These are phyloP conservation scores for Schwanniomyces vanrijiae DNA, from an alignment of 805 yeast species.

Conservation along the genomic window DNA sequence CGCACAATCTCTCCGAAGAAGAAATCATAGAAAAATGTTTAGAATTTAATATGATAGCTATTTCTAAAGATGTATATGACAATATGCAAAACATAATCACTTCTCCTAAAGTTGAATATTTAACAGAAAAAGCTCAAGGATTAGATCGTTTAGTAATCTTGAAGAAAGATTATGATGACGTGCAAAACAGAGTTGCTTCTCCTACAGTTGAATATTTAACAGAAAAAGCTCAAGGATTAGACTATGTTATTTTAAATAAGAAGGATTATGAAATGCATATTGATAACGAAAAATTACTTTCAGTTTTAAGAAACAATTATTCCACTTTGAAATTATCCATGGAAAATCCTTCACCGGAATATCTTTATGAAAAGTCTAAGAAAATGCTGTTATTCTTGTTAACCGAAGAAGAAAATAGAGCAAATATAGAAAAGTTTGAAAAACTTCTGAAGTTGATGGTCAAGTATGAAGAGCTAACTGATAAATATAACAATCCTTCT, in stretches of 20 bases:
- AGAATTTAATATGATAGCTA: not conserved
- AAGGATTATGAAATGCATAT: conserved; percentile 13
- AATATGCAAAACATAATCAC: conserved; percentile 5
- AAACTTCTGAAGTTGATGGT: conserved; percentile 16
- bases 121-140: conserved; percentile 18
- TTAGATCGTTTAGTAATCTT: conserved; percentile 7
- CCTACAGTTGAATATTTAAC: conserved; percentile 21
- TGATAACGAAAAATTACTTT: conserved; percentile 14
- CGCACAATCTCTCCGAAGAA: conserved; percentile 10
- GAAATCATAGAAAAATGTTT: conserved; percentile 3
- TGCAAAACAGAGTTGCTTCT: conserved; percentile 8
- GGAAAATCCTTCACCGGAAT: conserved; percentile 13
- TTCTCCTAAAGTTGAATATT: conserved; percentile 19
- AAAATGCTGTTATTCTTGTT: not conserved
- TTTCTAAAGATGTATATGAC: conserved; percentile 6
- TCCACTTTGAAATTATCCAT: conserved; percentile 12
- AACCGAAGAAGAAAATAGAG: conserved; percentile 12
- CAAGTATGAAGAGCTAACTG: conserved; percentile 12
- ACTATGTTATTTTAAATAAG: conserved; percentile 11
- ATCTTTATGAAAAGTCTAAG: conserved; percentile 8
- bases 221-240: conserved; percentile 16
- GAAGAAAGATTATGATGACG: conserved; percentile 4
- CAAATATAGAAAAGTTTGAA: conserved; percentile 21
- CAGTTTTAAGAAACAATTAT: conserved; percentile 14
- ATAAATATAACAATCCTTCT: conserved; percentile 20